These are phyloP conservation scores for Lepidium sativum DNA, from an alignment of 345 rosid species.

Conservation along the genomic window DNA sequence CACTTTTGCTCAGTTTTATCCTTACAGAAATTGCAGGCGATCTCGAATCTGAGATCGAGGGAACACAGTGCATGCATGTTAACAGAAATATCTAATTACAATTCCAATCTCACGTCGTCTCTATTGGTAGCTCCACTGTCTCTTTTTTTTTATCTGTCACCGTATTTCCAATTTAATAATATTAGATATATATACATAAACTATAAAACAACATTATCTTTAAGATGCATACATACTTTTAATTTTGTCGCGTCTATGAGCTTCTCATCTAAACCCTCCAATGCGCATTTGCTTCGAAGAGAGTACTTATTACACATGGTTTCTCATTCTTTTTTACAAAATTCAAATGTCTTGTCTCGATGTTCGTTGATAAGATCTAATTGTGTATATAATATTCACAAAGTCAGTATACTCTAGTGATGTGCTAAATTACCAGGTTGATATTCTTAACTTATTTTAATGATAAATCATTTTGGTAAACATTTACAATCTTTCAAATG, in stretches of 20 bases:
- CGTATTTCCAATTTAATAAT: background rate
- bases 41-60: background rate
- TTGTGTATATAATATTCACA: background rate
- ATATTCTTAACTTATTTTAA: background rate
- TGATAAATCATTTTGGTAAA: background rate
- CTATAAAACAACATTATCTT: slow-evolving; percentile 11
- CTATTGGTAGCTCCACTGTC: slow-evolving; percentile 1
- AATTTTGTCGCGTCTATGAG: background rate
- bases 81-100: background rate
- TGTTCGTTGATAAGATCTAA: background rate
- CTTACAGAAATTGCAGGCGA: slow-evolving; percentile 1
- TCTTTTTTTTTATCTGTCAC: too few relatives aligned
- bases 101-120: slow-evolving; percentile 1
- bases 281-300: slow-evolving; percentile 10
- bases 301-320: background rate
- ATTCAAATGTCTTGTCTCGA: background rate
- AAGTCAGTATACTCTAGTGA: background rate
- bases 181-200: background rate
- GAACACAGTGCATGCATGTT: slow-evolving; percentile 15
- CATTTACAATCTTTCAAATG: background rate
- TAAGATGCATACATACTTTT: slow-evolving; percentile 10
- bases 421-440: background rate
- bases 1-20: background rate
- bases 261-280: background rate
- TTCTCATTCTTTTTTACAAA: background rate